These are phyloP conservation scores for Ailanthus altissimus DNA, from an alignment of 345 rosid species.

Conservation along the genomic window DNA sequence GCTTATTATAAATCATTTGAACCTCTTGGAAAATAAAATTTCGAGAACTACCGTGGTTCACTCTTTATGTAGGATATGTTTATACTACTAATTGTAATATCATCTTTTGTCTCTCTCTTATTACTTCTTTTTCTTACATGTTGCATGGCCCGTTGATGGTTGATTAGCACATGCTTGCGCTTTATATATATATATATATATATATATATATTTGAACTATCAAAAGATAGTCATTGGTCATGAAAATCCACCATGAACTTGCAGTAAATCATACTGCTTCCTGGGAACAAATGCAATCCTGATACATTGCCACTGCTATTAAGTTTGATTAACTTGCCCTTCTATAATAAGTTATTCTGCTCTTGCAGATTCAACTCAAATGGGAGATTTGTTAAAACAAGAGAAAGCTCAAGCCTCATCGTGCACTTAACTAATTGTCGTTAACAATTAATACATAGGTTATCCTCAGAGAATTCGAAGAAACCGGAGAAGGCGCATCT, in stretches of 20 bases:
- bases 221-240: too few relatives aligned
- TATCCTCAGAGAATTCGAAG: not conserved
- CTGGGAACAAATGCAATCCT: not conserved
- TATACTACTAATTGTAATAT: not conserved
- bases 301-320: too few relatives aligned
- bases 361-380: not conserved
- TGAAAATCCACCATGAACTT: too few relatives aligned
- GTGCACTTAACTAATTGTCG: not conserved
- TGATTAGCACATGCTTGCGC: too few relatives aligned
- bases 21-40: not conserved
- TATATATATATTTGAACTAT: too few relatives aligned
- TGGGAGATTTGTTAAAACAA: not conserved
- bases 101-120: not conserved
- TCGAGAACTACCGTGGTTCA: not conserved
- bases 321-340: not conserved
- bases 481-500: not conserved
- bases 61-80: not conserved
- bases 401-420: not conserved
- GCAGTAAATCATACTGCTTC: not conserved
- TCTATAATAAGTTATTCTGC: not conserved
- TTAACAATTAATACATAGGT: not conserved
- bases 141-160: not conserved
- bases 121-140: not conserved
- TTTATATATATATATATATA: too few relatives aligned
- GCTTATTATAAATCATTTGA: constrained; percentile 18